These are phyloP conservation scores for Ascodesmis nigricans DNA, from an alignment of 495 filamentous ascomycete species.

Conservation along the genomic window DNA sequence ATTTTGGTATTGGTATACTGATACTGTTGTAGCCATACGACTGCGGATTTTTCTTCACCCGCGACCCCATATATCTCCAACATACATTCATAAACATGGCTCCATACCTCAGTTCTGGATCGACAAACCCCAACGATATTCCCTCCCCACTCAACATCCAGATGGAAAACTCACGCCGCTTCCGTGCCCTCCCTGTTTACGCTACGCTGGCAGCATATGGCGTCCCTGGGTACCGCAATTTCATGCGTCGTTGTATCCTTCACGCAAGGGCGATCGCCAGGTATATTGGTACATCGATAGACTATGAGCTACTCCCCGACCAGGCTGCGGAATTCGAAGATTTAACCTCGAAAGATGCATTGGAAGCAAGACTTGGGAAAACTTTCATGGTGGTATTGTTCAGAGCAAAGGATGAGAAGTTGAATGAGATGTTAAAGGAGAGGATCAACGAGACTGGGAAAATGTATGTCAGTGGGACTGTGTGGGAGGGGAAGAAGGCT, in stretches of 20 bases:
- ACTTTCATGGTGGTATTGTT: constrained; percentile 68
- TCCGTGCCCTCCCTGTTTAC: constrained; percentile 75
- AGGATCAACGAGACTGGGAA: constrained; percentile 51
- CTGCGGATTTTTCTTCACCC: constrained; percentile 69
- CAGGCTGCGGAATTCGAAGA: constrained; percentile 18
- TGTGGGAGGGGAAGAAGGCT: constrained; percentile 49
- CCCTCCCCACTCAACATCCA: constrained; percentile 72
- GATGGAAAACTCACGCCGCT: constrained; percentile 76
- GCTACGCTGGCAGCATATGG: constrained; percentile 60
- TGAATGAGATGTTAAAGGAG: constrained; percentile 43
- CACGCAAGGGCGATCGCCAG: constrained; percentile 45
- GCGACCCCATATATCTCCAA: constrained; percentile 32
- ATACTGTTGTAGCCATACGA: constrained; percentile 49
- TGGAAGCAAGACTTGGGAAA: constrained; percentile 24
- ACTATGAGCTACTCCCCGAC: constrained; percentile 45
- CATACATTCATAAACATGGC: constrained; percentile 66
- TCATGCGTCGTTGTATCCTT: constrained; percentile 48
- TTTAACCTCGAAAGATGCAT: too few relatives aligned
- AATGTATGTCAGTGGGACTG: constrained; percentile 67
- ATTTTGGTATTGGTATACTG: not conserved
- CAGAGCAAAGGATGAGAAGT: constrained; percentile 39
- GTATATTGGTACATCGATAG: constrained; percentile 33
- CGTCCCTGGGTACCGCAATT: constrained; percentile 39
- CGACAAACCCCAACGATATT: constrained; percentile 27
- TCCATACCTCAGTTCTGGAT: constrained; percentile 42